These are phyloP conservation scores for Nitzschia sp. DNA, from an alignment of 108 stramenopile genomes.

Conservation along the genomic window DNA sequence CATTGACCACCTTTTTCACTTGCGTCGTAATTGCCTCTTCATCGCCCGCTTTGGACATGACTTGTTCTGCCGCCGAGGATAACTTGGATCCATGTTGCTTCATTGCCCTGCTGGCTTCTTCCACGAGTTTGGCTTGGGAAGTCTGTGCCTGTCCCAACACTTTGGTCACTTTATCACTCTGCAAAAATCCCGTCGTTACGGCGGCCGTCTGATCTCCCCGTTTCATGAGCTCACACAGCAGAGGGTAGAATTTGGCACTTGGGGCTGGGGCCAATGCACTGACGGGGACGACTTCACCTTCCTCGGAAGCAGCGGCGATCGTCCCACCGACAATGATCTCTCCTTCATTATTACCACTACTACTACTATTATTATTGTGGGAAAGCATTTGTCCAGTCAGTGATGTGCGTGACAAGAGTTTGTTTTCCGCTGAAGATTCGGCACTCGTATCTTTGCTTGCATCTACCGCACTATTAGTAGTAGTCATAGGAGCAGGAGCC, in stretches of 20 bases:
- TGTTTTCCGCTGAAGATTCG: not conserved
- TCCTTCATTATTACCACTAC: not conserved
- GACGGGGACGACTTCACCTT: conserved; percentile 19
- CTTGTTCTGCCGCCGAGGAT: not conserved
- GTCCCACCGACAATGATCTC: not conserved
- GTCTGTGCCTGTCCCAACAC: conserved; percentile 27
- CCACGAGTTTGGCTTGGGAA: conserved; percentile 5
- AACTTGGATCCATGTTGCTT: not conserved
- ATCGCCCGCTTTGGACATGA: not conserved
- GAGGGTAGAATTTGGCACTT: conserved; percentile 77
- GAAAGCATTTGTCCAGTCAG: conserved; percentile 24
- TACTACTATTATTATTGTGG: not conserved
- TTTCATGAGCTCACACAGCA: conserved; percentile 63
- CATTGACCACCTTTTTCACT: conserved; percentile 30
- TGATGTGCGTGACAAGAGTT: conserved; percentile 36
- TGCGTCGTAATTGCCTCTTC: not conserved
- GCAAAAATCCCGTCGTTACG: conserved; percentile 34
- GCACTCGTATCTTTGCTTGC: not conserved
- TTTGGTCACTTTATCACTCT: conserved; percentile 24
- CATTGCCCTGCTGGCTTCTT: conserved; percentile 13
- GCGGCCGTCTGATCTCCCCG: conserved; percentile 47
- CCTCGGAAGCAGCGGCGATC: conserved; percentile 2
- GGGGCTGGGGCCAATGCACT: conserved; percentile 34
- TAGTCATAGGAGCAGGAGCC: conserved; percentile 3
- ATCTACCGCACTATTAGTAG: conserved; percentile 16